Conservation (phyloP, 164 flowering plant species). For the Umbilicus rupestris region DNA sequence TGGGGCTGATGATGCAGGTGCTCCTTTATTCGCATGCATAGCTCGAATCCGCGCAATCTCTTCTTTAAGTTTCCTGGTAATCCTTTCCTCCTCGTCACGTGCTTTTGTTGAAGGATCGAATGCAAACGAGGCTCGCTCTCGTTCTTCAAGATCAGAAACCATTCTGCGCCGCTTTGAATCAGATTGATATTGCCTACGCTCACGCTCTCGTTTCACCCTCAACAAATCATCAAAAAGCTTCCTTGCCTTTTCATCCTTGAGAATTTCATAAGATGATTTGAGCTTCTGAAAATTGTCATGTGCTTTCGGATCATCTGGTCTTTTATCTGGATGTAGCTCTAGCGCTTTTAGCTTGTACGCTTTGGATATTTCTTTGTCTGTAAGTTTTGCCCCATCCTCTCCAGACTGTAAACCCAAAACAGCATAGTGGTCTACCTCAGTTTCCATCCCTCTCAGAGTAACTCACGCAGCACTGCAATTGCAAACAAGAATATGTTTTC, state of each 20-base stretch:
- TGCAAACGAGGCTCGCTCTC: constrained; percentile 54
- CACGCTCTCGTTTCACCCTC: constrained; percentile 37
- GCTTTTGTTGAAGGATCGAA: constrained; percentile 28
- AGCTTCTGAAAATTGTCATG: constrained; percentile 50
- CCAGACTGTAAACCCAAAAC: constrained; percentile 79
- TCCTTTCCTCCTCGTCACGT: constrained; percentile 51
- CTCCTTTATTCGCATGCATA: constrained; percentile 35
- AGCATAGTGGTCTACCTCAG: constrained; percentile 53
- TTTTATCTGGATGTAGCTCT: constrained; percentile 74
- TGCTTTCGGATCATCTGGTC: constrained; percentile 68
- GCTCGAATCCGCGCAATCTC: constrained; percentile 64
- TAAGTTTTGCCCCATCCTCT: constrained; percentile 65
- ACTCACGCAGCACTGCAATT: neutral
- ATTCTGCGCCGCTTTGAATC: constrained; percentile 53
- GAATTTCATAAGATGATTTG: constrained; percentile 56
- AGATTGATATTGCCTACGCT: constrained; percentile 28
- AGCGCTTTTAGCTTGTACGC: constrained; percentile 68
- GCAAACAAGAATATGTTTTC: neutral
- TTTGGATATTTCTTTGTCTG: constrained; percentile 52
- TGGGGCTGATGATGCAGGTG: constrained; percentile 10
- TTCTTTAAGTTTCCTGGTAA: constrained; percentile 46
- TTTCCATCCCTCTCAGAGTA: constrained; percentile 20
- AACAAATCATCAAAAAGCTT: constrained; percentile 67
- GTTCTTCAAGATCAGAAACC: constrained; percentile 68
- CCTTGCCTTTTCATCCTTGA: constrained; percentile 61